Percentiles rank a stretch among this genome's conserved stretches.
phyloP scores from a whole-genome alignment of 257 asterid species.

The Nicotiana undulata region DNA sequence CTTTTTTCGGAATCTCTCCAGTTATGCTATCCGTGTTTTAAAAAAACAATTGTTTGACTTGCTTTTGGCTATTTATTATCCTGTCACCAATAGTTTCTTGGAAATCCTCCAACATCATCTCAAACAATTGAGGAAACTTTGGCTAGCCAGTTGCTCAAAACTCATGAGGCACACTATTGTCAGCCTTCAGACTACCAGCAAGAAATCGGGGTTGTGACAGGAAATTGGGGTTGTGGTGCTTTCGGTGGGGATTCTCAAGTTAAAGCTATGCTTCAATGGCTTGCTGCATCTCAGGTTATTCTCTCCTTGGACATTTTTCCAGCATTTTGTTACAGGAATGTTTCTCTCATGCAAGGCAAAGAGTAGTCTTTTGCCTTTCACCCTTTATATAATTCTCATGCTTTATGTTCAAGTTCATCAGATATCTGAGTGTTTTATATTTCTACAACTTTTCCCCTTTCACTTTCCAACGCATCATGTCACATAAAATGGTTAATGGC shows the following conservation, averaged over 20 bases:
- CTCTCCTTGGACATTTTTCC: background rate
- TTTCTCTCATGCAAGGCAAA: background rate
- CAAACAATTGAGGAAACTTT: constrained; percentile 7
- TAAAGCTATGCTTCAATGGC: constrained; percentile 79
- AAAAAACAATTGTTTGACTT: background rate
- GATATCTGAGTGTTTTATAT: background rate
- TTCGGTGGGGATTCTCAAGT: constrained; percentile 92
- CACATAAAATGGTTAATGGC: background rate
- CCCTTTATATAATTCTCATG: background rate
- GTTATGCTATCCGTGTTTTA: background rate
- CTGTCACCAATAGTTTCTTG: constrained; percentile 14
- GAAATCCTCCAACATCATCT: constrained; percentile 22
- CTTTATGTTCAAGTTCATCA: background rate
- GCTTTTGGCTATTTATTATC: background rate
- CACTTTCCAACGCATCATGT: background rate
- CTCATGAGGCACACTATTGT: background rate
- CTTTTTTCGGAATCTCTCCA: background rate
- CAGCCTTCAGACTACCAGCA: constrained; percentile 5
- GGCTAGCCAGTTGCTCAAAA: constrained; percentile 3
- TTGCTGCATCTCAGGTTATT: constrained; percentile 78
- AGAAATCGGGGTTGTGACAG: constrained; percentile 69
- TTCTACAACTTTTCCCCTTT: background rate
- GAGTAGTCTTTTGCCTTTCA: background rate
- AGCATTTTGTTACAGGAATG: background rate
- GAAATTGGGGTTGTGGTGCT: constrained; percentile 99